These are phyloP conservation scores for Peterozyma xylosa DNA, from an alignment of 805 yeast species.

Conservation along the genomic window DNA sequence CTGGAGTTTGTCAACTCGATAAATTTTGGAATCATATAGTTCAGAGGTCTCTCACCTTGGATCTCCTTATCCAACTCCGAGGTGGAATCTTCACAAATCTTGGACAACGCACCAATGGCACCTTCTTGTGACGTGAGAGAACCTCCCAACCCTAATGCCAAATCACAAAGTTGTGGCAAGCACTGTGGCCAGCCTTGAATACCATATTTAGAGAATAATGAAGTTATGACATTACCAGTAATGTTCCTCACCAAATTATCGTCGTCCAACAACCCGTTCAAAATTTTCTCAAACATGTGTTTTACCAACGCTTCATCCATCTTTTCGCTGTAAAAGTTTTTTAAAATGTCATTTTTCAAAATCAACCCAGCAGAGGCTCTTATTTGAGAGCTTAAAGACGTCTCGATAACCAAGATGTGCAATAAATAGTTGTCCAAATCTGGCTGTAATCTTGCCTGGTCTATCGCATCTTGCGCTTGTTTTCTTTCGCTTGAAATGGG, in stretches of 20 bases:
- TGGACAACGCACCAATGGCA: constrained; percentile 72
- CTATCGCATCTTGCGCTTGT: constrained; percentile 67
- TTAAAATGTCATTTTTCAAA: constrained; percentile 68
- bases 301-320: constrained; percentile 22
- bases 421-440: constrained; percentile 79
- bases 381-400: constrained; percentile 39
- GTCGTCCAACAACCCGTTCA: constrained; percentile 42
- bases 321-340: constrained; percentile 18
- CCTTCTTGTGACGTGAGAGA: constrained; percentile 50
- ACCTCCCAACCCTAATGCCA: constrained; percentile 43
- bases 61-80: constrained; percentile 56
- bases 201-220: constrained; percentile 64
- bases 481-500: constrained; percentile 44
- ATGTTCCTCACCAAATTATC: constrained; percentile 71
- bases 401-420: constrained; percentile 54
- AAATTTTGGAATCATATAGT: constrained; percentile 59
- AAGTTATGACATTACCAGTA: constrained; percentile 84
- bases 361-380: constrained; percentile 87
- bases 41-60: constrained; percentile 60
- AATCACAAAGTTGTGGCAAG: constrained; percentile 58
- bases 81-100: constrained; percentile 86
- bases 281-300: constrained; percentile 26
- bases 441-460: constrained; percentile 60
- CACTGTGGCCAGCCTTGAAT: constrained; percentile 67
- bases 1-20: constrained; percentile 39